Evolutionary conservation across 257 asterid genomes (phyloP), one percentile per base, ranked within the genome.

Genomic region (Hygrophila difformis): DNA sequence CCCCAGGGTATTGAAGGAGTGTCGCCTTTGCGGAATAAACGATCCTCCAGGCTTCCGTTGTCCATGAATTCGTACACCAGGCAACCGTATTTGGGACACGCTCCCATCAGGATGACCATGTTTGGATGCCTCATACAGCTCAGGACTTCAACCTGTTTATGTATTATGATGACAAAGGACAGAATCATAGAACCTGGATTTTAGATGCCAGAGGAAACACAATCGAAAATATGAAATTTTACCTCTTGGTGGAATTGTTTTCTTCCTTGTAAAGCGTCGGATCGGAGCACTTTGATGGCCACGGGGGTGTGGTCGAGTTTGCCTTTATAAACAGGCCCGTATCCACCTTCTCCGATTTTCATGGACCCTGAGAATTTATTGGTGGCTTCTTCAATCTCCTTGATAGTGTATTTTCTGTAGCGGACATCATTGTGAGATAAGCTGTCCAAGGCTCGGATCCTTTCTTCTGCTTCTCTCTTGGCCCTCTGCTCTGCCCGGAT

Each of bases 231-330:
- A 12, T 5, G 6, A 33, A 9, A 33, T 33, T 1, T 5, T 49
- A 81, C 95, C 88, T 86, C 93, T 75, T 82, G 93, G 47, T 79
- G 93, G 78, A 86, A 86, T 39, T 86, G 96, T 62, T 68, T 74
- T 65, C 68, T 76, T 49, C 94, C 94, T 45, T 82, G 88, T 29
- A 76, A 69, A 18, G 88, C 96, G 64, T 86, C 93, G 12, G 96
- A 55, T 48, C 93, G 63, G 22, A 85, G 85, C 52, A 75, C 71
- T 63, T 82, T 79, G 53, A 86, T 82, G 49, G 96, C 94, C 34
- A 86, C 94, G 0, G 78, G 75, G 1, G 94, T 86, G 63, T 82
- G 88, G 60, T 86, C 96, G 15, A 86, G 93, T 53, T 57, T 82
- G 39, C 74, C 96, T 66, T 55, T 64, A 48, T 49, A 79, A 54